These are phyloP conservation scores for Coemansia sp. DNA, from an alignment of 192 early-diverging fungal species.

Conservation along the genomic window DNA sequence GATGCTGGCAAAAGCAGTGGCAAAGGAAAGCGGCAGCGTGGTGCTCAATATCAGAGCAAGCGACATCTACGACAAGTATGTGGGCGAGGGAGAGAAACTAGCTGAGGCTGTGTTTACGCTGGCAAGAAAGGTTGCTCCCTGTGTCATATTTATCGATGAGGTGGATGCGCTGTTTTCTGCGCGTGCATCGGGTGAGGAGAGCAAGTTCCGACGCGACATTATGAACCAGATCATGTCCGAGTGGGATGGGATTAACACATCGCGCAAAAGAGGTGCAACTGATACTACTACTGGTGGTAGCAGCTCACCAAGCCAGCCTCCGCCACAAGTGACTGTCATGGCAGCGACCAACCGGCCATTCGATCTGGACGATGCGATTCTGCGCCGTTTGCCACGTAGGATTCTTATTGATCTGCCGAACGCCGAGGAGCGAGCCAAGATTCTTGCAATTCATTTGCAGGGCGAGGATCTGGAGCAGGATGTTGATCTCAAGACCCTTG, in stretches of 20 bases:
- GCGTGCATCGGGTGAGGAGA: conserved; percentile 58
- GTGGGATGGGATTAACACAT: conserved; percentile 85
- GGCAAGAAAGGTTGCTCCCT: conserved; percentile 87
- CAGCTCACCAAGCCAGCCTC: not conserved
- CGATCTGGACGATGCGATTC: conserved; percentile 94
- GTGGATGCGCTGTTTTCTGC: conserved; percentile 88
- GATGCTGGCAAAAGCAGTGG: conserved; percentile 81
- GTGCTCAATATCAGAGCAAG: conserved; percentile 77
- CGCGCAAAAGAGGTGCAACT: conserved; percentile 54
- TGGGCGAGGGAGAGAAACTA: conserved; percentile 97
- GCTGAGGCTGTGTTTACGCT: conserved; percentile 91
- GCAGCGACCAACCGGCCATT: conserved; percentile 96
- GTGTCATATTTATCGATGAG: conserved; percentile 97
- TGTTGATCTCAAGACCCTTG: conserved; percentile 65
- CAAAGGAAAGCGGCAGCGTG: conserved; percentile 76
- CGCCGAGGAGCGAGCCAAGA: conserved; percentile 70
- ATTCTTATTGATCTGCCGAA: conserved; percentile 91
- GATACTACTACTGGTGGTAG: conserved; percentile 14
- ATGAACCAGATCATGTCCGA: conserved; percentile 97
- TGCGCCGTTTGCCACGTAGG: conserved; percentile 87
- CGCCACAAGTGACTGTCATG: conserved; percentile 74
- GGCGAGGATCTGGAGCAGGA: conserved; percentile 70
- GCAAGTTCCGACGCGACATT: conserved; percentile 72
- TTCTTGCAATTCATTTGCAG: conserved; percentile 72
- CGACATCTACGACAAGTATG: conserved; percentile 85